These are phyloP conservation scores for Ramalina intermedia DNA, from an alignment of 495 filamentous ascomycete species.

Conservation along the genomic window DNA sequence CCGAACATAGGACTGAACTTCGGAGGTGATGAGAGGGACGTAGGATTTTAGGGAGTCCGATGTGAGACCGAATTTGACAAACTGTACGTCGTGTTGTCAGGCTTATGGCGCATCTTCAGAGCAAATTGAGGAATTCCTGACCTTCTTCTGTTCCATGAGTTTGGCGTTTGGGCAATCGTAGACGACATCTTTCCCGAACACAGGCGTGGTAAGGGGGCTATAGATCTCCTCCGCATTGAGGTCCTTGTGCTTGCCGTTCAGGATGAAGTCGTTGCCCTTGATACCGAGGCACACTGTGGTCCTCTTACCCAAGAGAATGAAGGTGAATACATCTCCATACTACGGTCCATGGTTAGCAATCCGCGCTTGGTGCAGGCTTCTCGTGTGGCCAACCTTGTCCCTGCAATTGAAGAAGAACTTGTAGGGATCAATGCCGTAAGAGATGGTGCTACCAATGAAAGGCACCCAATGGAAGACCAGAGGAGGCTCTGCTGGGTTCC, in stretches of 20 bases:
- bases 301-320: conserved; percentile 59
- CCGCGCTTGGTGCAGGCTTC: neutral
- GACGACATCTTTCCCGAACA: conserved; percentile 75
- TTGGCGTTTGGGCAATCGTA: conserved; percentile 82
- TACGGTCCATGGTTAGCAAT: conserved; percentile 18
- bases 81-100: conserved; percentile 28
- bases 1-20: conserved; percentile 58
- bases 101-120: neutral
- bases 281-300: conserved; percentile 63
- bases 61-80: conserved; percentile 76
- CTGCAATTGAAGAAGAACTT: conserved; percentile 58
- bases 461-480: conserved; percentile 78
- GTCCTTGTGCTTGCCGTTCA: conserved; percentile 72
- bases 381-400: conserved; percentile 39
- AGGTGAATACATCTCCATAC: conserved; percentile 73
- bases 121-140: conserved; percentile 5
- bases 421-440: conserved; percentile 74
- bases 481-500: conserved; percentile 59
- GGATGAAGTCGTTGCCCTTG: conserved; percentile 75
- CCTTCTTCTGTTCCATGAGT: conserved; percentile 72
- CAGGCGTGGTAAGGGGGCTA: conserved; percentile 64
- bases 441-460: conserved; percentile 61
- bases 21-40: conserved; percentile 62
- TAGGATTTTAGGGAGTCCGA: conserved; percentile 61
- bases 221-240: conserved; percentile 76